Percentiles rank a stretch among this genome's conserved stretches.
These are phyloP conservation scores for Martiniozyma abietophila DNA, from an alignment of 805 yeast genomes.

Conservation along the genomic window DNA sequence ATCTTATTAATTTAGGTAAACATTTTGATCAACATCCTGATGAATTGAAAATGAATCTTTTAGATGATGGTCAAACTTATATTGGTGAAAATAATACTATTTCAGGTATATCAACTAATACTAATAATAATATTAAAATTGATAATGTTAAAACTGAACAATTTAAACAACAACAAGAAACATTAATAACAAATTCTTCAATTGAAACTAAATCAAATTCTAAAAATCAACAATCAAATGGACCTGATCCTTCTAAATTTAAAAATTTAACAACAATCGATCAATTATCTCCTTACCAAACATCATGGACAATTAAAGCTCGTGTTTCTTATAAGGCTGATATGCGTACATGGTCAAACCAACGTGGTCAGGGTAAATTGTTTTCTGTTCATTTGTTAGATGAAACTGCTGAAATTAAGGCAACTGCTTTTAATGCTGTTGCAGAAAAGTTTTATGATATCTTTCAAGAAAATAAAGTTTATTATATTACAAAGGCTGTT, in stretches of 20 bases:
- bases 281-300: conserved; percentile 84
- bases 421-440: conserved; percentile 84
- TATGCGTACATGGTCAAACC: conserved; percentile 79
- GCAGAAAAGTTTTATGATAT: conserved; percentile 72
- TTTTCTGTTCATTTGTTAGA: conserved; percentile 84
- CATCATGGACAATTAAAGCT: conserved; percentile 87
- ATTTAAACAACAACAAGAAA: conserved; percentile 14
- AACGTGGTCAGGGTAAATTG: conserved; percentile 80
- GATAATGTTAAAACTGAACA: neutral
- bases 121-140: neutral
- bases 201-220: no score
- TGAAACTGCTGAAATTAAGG: conserved; percentile 92
- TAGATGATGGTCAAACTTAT: neutral
- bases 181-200: conserved; percentile 12
- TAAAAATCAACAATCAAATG: neutral
- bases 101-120: neutral
- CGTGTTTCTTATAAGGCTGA: conserved; percentile 85
- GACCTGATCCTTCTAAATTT: conserved; percentile 9
- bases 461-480: conserved; percentile 83
- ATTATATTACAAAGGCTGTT: conserved; percentile 72
- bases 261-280: conserved; percentile 64
- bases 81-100: neutral
- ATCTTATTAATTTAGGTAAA: conserved; percentile 34
- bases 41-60: conserved; percentile 1
- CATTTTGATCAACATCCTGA: conserved; percentile 53